Evolutionary conservation across 2,329 filamentous ascomycete species (phyloP), one percentile per base, ranked within the genome.

Genomic region (Fusarium kyushuense): DNA sequence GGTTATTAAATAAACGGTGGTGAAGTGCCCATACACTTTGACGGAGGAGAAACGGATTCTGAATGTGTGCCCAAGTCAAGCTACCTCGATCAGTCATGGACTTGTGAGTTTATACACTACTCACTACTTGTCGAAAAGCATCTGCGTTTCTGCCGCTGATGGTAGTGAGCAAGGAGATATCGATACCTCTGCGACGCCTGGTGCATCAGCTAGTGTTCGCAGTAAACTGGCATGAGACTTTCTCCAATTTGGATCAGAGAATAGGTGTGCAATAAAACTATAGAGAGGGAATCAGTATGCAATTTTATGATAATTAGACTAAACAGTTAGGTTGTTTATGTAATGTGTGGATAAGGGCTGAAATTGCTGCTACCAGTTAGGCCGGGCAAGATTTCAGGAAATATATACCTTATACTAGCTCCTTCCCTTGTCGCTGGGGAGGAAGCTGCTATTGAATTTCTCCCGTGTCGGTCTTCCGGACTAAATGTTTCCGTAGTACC

Each of bases 81-180:
- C 64, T 67, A 5, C 3, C 2, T 1, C 1, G 0, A 3, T 61
- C 3, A 43, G 36, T 2, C 13, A 6, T 2, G 19, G n/a, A n/a
- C n/a, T n/a, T n/a, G n/a, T n/a, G n/a, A n/a, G n/a, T n/a, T n/a
- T 3, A 0, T 9, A n/a, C 3, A 11, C 0, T 3, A 43, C 62
- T 65, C 1, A 58, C 64, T 67, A 67, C 35, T 67, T 67, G 1
- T 63, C 63, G 7, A 67, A 67, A 0, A 64, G 10, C 13, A 54
- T 25, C 0, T 47, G 40, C 2, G 53, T 35, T 46, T 67, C 64
- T 1, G 17, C 35, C 3, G 41, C 58, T 1, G 63, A 58, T 0
- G 58, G 63, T 2, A 67, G 12, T 3, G 43, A 29, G 10, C 64
- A 63, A 0, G 63, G 64, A 0, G 35, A 58, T 47, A 67, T 48